These are phyloP conservation scores for Tulasnella sp. DNA, from an alignment of 768 basidiomycete genomes.

Conservation along the genomic window DNA sequence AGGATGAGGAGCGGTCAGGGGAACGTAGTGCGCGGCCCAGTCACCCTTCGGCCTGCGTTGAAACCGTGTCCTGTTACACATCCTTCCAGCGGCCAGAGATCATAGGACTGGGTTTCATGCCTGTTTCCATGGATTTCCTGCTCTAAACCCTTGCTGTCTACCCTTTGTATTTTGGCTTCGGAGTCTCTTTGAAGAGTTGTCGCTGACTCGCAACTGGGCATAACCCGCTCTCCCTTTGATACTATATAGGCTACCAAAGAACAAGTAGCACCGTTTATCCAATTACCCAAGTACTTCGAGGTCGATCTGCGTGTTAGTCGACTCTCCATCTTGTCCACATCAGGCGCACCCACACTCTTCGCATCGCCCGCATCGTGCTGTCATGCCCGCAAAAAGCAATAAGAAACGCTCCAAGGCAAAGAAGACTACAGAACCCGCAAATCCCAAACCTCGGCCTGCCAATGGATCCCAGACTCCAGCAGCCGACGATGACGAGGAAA, in stretches of 20 bases:
- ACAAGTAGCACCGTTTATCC: neutral
- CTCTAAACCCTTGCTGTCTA: neutral
- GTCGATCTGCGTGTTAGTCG: conserved; percentile 11
- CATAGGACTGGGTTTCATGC: neutral
- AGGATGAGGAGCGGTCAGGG: conserved; percentile 4
- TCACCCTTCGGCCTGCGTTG: neutral
- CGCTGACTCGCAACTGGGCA: conserved; percentile 15
- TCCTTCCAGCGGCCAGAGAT: conserved; percentile 1
- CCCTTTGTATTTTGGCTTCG: conserved; percentile 6
- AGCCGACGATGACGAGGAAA: conserved; percentile 16
- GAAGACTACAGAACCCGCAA: neutral
- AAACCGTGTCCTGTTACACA: neutral
- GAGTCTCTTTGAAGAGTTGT: neutral
- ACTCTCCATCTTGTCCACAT: neutral
- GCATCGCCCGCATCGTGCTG: conserved; percentile 1
- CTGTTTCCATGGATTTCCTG: neutral
- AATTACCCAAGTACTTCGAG: neutral
- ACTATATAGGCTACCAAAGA: conserved; percentile 4
- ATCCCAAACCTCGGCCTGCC: neutral
- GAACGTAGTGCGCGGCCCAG: conserved; percentile 1
- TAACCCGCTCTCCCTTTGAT: conserved; percentile 7
- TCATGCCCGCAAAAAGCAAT: conserved; percentile 11
- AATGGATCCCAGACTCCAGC: neutral
- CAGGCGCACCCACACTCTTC: conserved; percentile 13
- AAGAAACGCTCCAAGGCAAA: conserved; percentile 15